phyloP scores from a whole-genome alignment of 352 stramenopile genomes.

The Thalassiosira delicatula region DNA sequence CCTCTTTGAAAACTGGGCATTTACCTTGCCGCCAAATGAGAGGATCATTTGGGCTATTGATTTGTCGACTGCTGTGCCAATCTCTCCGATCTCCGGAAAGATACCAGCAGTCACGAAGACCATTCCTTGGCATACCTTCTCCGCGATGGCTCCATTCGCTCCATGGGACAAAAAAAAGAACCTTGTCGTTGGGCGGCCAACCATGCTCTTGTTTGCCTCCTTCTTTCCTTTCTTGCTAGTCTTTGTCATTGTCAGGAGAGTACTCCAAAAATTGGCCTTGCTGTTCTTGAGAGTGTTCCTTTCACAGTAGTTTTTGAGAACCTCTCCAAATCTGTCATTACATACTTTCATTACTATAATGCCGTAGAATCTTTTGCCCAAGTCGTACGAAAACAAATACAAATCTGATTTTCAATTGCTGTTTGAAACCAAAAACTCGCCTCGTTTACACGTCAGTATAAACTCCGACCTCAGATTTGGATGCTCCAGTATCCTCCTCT shows the following conservation, averaged over 20 bases:
- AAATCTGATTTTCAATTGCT: no score
- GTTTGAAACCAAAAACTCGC: no score
- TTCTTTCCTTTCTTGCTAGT: no score
- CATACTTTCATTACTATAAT: not conserved
- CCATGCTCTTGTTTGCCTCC: not conserved
- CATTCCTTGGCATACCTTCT: constrained; percentile 47
- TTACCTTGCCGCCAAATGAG: constrained; percentile 45
- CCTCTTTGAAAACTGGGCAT: constrained; percentile 35
- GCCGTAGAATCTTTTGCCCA: no score
- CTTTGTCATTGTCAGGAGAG: no score
- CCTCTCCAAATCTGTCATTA: not conserved
- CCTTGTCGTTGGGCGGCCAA: not conserved
- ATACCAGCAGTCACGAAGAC: constrained; percentile 66
- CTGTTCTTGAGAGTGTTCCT: not conserved
- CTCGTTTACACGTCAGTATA: no score
- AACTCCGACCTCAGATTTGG: no score
- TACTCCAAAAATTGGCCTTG: not conserved
- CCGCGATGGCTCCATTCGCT: constrained; percentile 37
- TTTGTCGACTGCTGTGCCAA: constrained; percentile 37
- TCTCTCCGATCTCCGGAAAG: constrained; percentile 66
- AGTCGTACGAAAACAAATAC: no score
- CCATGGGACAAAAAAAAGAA: constrained; percentile 63
- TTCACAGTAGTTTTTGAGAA: not conserved
- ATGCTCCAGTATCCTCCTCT: no score
- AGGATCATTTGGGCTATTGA: constrained; percentile 47